phyloP scores from a whole-genome alignment of 345 rosid species.

The Boechera retrofracta region DNA sequence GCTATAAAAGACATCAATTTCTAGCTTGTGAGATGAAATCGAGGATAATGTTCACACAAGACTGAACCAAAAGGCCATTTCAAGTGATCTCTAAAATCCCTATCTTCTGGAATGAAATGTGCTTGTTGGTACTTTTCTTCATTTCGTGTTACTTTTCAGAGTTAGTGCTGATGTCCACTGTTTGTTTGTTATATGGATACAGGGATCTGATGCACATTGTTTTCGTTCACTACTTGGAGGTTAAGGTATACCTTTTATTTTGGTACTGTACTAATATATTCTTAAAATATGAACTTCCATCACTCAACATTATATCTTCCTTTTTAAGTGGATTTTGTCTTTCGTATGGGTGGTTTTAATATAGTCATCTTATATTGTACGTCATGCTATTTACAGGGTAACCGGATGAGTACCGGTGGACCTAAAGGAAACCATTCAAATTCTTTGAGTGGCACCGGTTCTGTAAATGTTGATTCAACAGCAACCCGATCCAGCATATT shows the following conservation, averaged over 20 bases:
- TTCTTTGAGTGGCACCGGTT: slow-evolving; percentile 52
- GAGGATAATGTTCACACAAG: neutral
- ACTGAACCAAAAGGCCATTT: neutral
- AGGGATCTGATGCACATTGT: slow-evolving; percentile 90
- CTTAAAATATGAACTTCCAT: slow-evolving; percentile 5
- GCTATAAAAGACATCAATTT: neutral
- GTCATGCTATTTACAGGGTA: slow-evolving; percentile 56
- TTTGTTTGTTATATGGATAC: slow-evolving; percentile 42
- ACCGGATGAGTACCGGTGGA: slow-evolving; percentile 58
- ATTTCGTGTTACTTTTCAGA: slow-evolving; percentile 16
- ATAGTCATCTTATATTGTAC: slow-evolving; percentile 11
- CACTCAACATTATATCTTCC: slow-evolving; percentile 15
- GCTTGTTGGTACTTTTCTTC: slow-evolving; percentile 22
- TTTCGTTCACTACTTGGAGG: slow-evolving; percentile 93
- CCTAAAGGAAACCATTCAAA: slow-evolving; percentile 54
- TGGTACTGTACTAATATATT: slow-evolving; percentile 11
- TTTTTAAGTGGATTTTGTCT: neutral
- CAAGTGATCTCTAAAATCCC: neutral
- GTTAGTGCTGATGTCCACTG: slow-evolving; percentile 25
- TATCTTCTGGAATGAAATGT: slow-evolving; percentile 12
- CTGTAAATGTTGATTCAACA: slow-evolving; percentile 69
- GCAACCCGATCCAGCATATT: slow-evolving; percentile 76
- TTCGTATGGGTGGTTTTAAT: slow-evolving; percentile 13
- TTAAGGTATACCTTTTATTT: slow-evolving; percentile 63
- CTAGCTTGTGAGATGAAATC: slow-evolving; percentile 16